Base-by-base conservation (phyloP, 1,284 basidiomycete species). In the Tilletia setariae region DNA sequence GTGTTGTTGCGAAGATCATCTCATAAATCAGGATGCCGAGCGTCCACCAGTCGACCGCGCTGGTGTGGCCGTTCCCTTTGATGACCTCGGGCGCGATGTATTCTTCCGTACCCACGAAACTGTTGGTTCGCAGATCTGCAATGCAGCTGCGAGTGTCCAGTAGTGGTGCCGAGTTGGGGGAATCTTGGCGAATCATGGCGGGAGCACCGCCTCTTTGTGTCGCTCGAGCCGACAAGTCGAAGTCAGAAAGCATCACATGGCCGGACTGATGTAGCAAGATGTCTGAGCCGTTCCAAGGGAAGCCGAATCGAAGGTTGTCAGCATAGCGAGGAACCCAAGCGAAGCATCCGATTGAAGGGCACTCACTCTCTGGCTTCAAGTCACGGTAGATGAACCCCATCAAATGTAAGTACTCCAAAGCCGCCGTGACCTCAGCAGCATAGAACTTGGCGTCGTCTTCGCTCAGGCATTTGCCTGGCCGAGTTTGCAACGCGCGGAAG, bases 301-400 rank as follows among this genome's bases (percentile, higher is more conserved):
- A 9, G 30, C 42, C 32, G 1, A 64, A 64, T 8, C 63, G 11
- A 63, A 35, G 28, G 21, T 21, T 46, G 15, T 59, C 25, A 46
- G 56, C 30, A 6, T n/a, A 19, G 8, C 16, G 47, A 8, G 47
- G n/a, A 19, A n/a, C 11, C 23, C 47, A 40, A 15, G 19, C 51
- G 6, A 11, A 25, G 21, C n/a, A 15, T 46, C 43, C n/a, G n/a
- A n/a, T n/a, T n/a, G n/a, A n/a, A n/a, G n/a, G n/a, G 59, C 8
- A 88, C 93, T 79, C 84, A 97, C 94, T 99, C 86, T 99, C 96
- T 40, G 96, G 96, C 84, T 99, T 99, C 66, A 99, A 88, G 86
- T 98, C 96, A 64, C 96, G 90, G 85, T 99, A 99, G 78, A 98
- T 98, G 86, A 96, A 98, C 42, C 96, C 96, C 89, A 98, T 97